Conservation (phyloP, 371 early-diverging fungal species). For the Circinella umbellata region DNA sequence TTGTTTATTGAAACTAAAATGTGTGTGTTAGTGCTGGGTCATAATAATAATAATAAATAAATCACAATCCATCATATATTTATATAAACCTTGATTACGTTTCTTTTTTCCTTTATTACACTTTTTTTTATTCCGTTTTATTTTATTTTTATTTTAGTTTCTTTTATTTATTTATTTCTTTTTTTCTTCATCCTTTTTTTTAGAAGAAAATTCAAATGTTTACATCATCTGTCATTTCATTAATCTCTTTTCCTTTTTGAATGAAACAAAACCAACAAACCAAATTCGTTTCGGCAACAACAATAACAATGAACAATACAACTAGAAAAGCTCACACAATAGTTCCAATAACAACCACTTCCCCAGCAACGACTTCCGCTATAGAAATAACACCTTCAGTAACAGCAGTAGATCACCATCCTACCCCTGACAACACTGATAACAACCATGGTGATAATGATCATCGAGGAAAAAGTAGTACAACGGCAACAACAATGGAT, state of each 20-base stretch:
- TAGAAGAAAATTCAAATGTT: background rate
- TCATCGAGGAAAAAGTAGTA: no score
- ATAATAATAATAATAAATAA: background rate
- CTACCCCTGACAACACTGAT: background rate
- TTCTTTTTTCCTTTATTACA: background rate
- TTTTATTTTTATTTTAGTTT: background rate
- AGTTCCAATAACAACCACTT: background rate
- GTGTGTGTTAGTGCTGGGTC: background rate
- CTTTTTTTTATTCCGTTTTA: background rate
- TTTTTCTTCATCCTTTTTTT: background rate
- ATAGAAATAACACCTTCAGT: background rate
- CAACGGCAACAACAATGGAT: no score
- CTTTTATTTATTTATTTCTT: background rate
- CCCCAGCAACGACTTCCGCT: background rate
- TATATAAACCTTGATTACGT: constrained; percentile 2
- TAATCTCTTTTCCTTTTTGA: background rate
- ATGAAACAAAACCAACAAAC: background rate
- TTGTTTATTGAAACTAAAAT: constrained; percentile 1
- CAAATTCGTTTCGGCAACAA: background rate
- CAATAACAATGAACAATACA: background rate
- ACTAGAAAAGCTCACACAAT: background rate
- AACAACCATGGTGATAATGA: no score
- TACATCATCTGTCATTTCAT: background rate
- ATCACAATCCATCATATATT: background rate
- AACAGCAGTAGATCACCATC: background rate